These are phyloP conservation scores for Aspergillus sp. DNA, from an alignment of 2,329 filamentous ascomycete species.

Conservation along the genomic window DNA sequence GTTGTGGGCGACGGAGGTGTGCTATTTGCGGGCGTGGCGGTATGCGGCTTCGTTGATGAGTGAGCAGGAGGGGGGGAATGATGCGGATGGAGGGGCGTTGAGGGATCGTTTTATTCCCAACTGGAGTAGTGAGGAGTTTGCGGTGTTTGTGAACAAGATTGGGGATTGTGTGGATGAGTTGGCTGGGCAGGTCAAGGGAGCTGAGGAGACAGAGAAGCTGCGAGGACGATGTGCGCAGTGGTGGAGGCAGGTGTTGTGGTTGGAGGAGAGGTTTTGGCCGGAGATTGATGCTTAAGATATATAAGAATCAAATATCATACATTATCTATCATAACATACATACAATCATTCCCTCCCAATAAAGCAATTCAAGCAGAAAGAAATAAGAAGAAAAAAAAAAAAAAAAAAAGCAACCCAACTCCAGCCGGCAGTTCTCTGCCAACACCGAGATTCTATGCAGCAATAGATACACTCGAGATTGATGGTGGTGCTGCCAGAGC, in stretches of 20 bases:
- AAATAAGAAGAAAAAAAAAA: too few relatives aligned
- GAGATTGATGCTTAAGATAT: constrained; percentile 12
- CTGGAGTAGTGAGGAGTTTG: constrained; percentile 61
- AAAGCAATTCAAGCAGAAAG: too few relatives aligned
- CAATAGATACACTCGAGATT: neutral
- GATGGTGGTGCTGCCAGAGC: neutral
- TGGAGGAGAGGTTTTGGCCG: constrained; percentile 60
- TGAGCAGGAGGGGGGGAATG: constrained; percentile 27
- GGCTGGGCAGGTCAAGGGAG: constrained; percentile 37
- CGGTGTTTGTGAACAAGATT: constrained; percentile 53
- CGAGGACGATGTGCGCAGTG: constrained; percentile 45
- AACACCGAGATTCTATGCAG: neutral
- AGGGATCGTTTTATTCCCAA: constrained; percentile 63
- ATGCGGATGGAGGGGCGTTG: constrained; percentile 61
- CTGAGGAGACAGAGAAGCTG: constrained; percentile 31
- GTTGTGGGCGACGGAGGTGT: constrained; percentile 72
- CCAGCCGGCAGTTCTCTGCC: too few relatives aligned
- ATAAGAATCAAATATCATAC: too few relatives aligned
- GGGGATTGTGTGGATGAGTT: constrained; percentile 53
- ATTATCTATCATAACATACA: too few relatives aligned
- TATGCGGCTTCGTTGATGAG: constrained; percentile 33
- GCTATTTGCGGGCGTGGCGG: constrained; percentile 58
- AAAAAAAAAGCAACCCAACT: too few relatives aligned
- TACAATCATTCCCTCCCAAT: too few relatives aligned
- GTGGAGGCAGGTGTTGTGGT: constrained; percentile 45